Conservation (phyloP, 768 basidiomycete species). For the Lactifluus pinguis region DNA sequence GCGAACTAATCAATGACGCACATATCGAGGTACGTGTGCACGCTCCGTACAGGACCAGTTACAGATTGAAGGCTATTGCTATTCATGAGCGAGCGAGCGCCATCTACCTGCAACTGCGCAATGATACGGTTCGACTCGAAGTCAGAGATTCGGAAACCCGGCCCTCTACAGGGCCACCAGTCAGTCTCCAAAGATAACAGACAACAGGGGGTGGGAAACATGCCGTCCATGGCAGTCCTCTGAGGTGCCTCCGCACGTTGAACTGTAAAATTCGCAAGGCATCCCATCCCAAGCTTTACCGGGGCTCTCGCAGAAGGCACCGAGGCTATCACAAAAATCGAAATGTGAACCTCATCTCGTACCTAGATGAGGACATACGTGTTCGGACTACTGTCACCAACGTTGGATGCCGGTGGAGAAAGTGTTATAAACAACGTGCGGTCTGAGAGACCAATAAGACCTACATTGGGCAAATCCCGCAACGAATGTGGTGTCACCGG, state of each 20-base stretch:
- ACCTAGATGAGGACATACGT: constrained; percentile 39
- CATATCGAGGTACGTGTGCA: constrained; percentile 69
- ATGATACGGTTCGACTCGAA: constrained; percentile 71
- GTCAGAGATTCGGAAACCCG: constrained; percentile 65
- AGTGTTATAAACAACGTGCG: background rate
- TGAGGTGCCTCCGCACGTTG: constrained; percentile 64
- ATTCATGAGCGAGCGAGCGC: constrained; percentile 58
- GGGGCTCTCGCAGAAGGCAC: constrained; percentile 71
- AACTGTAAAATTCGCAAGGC: constrained; percentile 58
- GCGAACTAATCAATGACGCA: constrained; percentile 25
- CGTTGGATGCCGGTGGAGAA: constrained; percentile 44
- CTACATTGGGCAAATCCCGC: constrained; percentile 70
- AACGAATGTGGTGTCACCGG: constrained; percentile 61
- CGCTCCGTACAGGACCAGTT: constrained; percentile 53
- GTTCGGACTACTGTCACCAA: constrained; percentile 73
- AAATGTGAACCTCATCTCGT: background rate
- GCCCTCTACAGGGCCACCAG: constrained; percentile 40
- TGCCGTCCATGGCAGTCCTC: constrained; percentile 66
- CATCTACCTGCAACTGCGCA: constrained; percentile 59
- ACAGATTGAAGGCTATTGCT: constrained; percentile 34
- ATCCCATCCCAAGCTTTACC: constrained; percentile 59
- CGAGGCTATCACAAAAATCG: constrained; percentile 33
- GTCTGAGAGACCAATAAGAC: constrained; percentile 18
- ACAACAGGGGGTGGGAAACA: constrained; percentile 11
- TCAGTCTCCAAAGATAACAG: constrained; percentile 7